phyloP scores from a whole-genome alignment of 805 yeast genomes.

The Maudiozyma pseudohumilis region DNA sequence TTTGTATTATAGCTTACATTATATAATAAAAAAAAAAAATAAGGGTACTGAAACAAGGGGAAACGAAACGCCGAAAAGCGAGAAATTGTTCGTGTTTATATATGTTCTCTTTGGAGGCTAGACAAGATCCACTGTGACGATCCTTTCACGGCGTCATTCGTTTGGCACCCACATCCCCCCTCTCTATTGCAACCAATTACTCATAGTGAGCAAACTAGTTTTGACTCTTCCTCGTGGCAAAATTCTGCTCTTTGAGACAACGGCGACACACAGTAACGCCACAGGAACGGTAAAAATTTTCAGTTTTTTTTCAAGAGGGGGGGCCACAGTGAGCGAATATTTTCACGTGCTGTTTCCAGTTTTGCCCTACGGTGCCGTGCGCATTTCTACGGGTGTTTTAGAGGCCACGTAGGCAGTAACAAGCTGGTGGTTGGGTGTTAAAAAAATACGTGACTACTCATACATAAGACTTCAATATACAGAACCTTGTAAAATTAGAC shows the following conservation, averaged over 20 bases:
- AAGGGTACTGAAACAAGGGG: too few species aligned
- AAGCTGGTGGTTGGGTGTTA: too few species aligned
- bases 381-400: too few species aligned
- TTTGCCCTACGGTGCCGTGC: too few species aligned
- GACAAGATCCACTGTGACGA: too few species aligned
- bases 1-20: too few species aligned
- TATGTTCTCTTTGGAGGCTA: too few species aligned
- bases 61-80: too few species aligned
- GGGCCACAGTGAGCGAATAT: conserved; percentile 2
- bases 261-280: background rate
- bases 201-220: too few species aligned
- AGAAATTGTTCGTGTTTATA: too few species aligned
- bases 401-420: conserved; percentile 1
- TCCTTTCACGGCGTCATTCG: background rate
- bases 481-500: background rate
- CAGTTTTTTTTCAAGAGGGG: background rate
- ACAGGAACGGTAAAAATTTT: background rate
- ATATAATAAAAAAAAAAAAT: too few species aligned
- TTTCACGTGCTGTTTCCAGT: conserved; percentile 1
- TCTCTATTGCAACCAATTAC: too few species aligned
- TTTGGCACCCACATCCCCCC: background rate
- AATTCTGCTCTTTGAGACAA: background rate
- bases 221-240: background rate
- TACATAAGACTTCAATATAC: background rate
- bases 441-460: background rate